phyloP scores from a whole-genome alignment of 768 basidiomycete genomes.

The Naganishia randhawae region DNA sequence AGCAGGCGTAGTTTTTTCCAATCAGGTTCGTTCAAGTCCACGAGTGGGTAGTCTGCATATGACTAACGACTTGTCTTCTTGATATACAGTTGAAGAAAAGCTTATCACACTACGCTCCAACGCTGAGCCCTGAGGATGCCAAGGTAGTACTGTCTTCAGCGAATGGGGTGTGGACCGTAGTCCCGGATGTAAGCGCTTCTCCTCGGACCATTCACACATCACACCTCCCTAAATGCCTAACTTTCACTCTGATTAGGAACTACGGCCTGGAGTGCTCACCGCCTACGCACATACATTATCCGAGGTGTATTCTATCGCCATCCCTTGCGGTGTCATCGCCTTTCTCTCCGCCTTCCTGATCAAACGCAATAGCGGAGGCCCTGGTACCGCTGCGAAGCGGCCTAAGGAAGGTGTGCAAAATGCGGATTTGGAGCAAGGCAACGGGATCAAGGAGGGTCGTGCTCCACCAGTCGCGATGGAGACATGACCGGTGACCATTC shows the following conservation, averaged over 20 bases:
- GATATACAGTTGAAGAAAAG: slow-evolving; percentile 14
- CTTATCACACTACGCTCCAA: slow-evolving; percentile 35
- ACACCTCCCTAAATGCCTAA: not conserved
- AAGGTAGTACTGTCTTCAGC: slow-evolving; percentile 42
- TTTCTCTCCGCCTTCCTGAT: slow-evolving; percentile 43
- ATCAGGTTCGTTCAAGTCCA: slow-evolving; percentile 38
- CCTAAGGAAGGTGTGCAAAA: not conserved
- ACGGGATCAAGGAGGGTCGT: not conserved
- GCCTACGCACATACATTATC: slow-evolving; percentile 38
- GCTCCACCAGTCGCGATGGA: slow-evolving; percentile 10
- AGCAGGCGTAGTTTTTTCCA: slow-evolving; percentile 49
- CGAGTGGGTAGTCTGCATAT: not conserved
- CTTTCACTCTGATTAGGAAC: slow-evolving; percentile 23
- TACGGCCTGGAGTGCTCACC: slow-evolving; percentile 28
- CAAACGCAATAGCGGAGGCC: slow-evolving; percentile 18
- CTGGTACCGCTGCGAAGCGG: not conserved
- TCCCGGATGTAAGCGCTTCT: slow-evolving; percentile 32
- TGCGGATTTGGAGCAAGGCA: slow-evolving; percentile 3
- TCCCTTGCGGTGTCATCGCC: slow-evolving; percentile 45
- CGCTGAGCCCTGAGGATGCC: slow-evolving; percentile 32
- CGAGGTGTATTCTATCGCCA: slow-evolving; percentile 50
- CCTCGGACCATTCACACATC: too few species aligned
- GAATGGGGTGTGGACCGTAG: slow-evolving; percentile 40
- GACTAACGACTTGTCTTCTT: slow-evolving; percentile 23
- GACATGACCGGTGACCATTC: not conserved